A percentile compares a stretch with the other conserved stretches of the same genome.
phyloP scores from a whole-genome alignment of 441 rosid genomes.

The Isatis lusitanica region DNA sequence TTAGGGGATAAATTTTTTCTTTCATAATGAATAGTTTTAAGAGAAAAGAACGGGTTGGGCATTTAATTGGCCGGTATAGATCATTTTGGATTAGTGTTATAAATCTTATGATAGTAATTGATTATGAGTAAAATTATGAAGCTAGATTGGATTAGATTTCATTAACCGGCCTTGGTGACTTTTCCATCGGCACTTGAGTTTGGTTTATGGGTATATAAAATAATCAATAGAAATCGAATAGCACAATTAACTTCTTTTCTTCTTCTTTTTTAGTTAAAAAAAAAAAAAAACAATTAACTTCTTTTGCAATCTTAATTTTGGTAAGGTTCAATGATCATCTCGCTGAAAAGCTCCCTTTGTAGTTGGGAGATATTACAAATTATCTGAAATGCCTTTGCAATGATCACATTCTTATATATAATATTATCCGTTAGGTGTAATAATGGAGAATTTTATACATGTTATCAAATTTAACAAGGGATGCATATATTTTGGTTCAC shows the following conservation, averaged over 20 bases:
- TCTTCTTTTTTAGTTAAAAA: no score
- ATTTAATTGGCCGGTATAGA: not conserved
- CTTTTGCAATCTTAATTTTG: conserved; percentile 10
- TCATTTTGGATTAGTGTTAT: not conserved
- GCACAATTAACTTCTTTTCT: not conserved
- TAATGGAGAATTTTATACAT: conserved; percentile 25
- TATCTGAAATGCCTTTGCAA: conserved; percentile 14
- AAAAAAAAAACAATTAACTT: no score
- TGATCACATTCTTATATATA: conserved; percentile 23
- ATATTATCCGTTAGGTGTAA: conserved; percentile 30
- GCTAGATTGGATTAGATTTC: conserved; percentile 8
- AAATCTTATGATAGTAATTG: not conserved
- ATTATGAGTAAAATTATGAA: not conserved
- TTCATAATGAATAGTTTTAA: not conserved
- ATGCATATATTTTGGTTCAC: conserved; percentile 26
- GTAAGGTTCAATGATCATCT: conserved; percentile 33
- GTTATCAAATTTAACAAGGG: conserved; percentile 8
- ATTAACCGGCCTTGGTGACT: conserved; percentile 11
- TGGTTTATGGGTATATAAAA: conserved; percentile 30
- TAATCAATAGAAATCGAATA: conserved; percentile 2
- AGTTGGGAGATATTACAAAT: conserved; percentile 21
- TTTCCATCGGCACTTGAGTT: conserved; percentile 16
- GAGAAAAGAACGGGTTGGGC: not conserved
- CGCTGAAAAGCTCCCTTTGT: conserved; percentile 19
- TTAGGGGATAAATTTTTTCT: not conserved